Evolutionary conservation across 805 yeast species (phyloP), one percentile per base, ranked within the genome.

Genomic region (Lachancea meyersii): DNA sequence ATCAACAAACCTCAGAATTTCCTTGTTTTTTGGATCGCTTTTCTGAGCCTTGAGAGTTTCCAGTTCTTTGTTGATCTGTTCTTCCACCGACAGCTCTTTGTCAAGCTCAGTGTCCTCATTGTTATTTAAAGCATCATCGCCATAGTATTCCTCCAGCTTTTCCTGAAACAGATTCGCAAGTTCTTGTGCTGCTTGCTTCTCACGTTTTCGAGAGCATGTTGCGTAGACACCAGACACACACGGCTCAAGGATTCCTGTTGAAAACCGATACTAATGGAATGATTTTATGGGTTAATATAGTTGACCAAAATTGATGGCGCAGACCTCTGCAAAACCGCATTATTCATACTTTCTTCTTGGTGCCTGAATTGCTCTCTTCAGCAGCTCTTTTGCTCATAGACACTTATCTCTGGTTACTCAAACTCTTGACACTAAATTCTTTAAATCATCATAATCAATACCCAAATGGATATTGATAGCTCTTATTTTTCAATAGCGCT

Each of bases 161-260:
- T 80, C 86, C 38, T 67, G 64, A 32, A 88, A 72, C 8, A 86
- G 57, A 44, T 68, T 61, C 47, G 75, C 70, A 52, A 88, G 65
- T 59, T 88, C 97, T 48, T 77, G 78, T n/a, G 82, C 73, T 47
- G 94, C 86, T 41, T 75, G 79, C 41, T 72, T 72, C 60, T 93
- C 98, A 46, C 81, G 79, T 30, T 83, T 82, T 52, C 96, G 73
- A 38, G 79, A 76, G 62, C 97, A 91, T 0, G 97, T 85, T 10
- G 88, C 95, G 63, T 85, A 93, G 0, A 93, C 72, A 0, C 98
- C 98, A 30, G 81, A 68, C 42, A 93, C 84, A 31, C 82, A 82
- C 0, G 96, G 95, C 54, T 89, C 96, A 16, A 89, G 31, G 33
- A 48, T 39, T 50, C 57, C 70, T 71, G 55, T 44, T 51, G 59